Percentiles rank a stretch among this genome's conserved stretches.
Conservation (phyloP, 2,329 filamentous ascomycete species). For the Fusarium sp. region DNA sequence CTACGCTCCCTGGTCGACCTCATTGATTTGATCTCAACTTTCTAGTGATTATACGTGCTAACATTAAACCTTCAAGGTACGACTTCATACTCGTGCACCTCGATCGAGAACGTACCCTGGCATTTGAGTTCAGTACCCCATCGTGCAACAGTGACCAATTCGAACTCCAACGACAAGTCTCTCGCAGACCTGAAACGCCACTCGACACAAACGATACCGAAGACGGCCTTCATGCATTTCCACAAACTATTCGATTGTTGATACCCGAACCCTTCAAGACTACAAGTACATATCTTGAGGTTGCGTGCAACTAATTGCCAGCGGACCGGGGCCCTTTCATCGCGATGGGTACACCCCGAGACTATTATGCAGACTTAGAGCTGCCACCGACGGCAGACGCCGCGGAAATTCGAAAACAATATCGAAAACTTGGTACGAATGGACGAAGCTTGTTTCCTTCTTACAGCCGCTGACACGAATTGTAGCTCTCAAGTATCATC, state of each 20-base stretch:
- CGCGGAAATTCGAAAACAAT: slow-evolving; percentile 86
- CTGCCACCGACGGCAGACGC: slow-evolving; percentile 73
- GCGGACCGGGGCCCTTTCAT: slow-evolving; percentile 12
- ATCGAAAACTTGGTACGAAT: slow-evolving; percentile 77
- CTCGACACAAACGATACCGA: neutral
- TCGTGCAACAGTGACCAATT: neutral
- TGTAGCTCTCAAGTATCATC: slow-evolving; percentile 83
- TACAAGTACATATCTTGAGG: neutral
- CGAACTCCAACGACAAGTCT: neutral
- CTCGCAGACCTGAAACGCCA: neutral
- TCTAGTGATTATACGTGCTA: slow-evolving; percentile 9
- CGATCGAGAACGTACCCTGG: neutral
- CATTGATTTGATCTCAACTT: neutral
- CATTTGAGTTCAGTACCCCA: neutral
- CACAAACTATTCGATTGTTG: neutral
- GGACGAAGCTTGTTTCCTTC: neutral
- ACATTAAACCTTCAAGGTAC: neutral
- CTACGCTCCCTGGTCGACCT: neutral
- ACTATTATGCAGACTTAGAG: slow-evolving; percentile 89
- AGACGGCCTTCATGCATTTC: slow-evolving; percentile 12
- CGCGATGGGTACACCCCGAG: slow-evolving; percentile 61
- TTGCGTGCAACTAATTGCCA: slow-evolving; percentile 4
- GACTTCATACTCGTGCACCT: neutral
- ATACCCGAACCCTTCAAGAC: neutral
- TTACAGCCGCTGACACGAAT: slow-evolving; percentile 38